Evolutionary conservation across 805 yeast genomes (phyloP).

Genomic region (Kodamaea hsintzibuensis): DNA sequence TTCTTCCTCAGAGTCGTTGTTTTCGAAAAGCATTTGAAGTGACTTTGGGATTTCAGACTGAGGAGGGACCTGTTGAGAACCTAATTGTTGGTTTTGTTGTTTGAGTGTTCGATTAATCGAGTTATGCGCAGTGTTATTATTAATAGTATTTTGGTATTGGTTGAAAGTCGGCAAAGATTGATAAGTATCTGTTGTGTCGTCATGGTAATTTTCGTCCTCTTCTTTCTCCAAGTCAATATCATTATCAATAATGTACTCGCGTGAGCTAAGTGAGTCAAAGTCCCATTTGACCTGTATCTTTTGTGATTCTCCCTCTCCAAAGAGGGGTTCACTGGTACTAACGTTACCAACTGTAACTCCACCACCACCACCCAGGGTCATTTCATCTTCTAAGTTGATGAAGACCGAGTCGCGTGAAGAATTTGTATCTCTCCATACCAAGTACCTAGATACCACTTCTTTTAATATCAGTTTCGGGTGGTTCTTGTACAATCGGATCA

Average conservation of each 20-base stretch:
- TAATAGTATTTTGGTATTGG: neutral
- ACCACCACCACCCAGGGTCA: neutral
- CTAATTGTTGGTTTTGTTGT: constrained; percentile 6
- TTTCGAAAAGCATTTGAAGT: constrained; percentile 67
- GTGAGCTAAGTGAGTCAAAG: constrained; percentile 76
- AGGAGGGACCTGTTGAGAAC: neutral
- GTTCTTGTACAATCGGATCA: constrained; percentile 63
- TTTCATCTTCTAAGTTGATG: constrained; percentile 19
- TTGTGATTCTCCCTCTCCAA: constrained; percentile 18
- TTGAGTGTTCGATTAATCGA: constrained; percentile 13
- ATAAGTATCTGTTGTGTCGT: constrained; percentile 20
- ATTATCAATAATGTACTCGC: constrained; percentile 72
- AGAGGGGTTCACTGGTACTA: constrained; percentile 1
- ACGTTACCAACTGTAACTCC: neutral
- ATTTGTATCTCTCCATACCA: constrained; percentile 73
- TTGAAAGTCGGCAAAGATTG: constrained; percentile 31
- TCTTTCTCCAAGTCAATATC: constrained; percentile 48
- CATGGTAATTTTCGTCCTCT: constrained; percentile 20
- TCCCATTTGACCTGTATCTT: constrained; percentile 73
- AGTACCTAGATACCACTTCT: constrained; percentile 73
- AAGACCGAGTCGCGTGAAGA: constrained; percentile 55
- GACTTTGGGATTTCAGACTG: constrained; percentile 67
- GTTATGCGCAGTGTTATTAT: constrained; percentile 9
- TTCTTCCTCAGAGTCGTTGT: constrained; percentile 20
- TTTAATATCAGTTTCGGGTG: constrained; percentile 61